Evolutionary conservation across 208 protist genomes (phyloP).

Genomic region (Trypanosoma melophagium): DNA sequence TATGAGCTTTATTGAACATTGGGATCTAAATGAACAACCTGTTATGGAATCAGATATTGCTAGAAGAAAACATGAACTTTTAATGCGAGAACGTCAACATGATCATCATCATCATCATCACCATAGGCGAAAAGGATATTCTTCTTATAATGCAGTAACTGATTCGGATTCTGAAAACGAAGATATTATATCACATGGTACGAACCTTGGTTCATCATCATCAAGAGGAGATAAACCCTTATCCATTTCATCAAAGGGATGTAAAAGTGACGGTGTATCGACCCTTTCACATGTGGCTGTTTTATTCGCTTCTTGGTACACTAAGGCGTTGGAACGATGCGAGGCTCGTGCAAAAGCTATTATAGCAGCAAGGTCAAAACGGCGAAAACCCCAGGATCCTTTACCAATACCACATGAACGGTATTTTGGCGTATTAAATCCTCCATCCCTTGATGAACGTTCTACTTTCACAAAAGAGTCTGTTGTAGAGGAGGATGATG

Average conservation of each 20-base stretch:
- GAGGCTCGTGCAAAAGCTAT: constrained; percentile 10
- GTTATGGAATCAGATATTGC: constrained; percentile 51
- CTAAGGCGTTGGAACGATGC: constrained; percentile 31
- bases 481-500: constrained; percentile 88
- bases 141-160: background rate
- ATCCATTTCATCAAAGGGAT: background rate
- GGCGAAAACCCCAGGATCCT: constrained; percentile 4
- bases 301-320: constrained; percentile 58
- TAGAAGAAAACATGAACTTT: constrained; percentile 32
- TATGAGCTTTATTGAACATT: constrained; percentile 65
- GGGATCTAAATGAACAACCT: constrained; percentile 56
- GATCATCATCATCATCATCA: background rate
- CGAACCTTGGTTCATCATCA: background rate
- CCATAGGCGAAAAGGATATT: background rate
- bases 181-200: background rate
- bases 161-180: constrained; percentile 23
- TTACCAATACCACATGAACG: constrained; percentile 66
- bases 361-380: constrained; percentile 2
- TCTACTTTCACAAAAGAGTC: constrained; percentile 89
- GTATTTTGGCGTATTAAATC: constrained; percentile 70
- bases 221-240: background rate
- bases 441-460: constrained; percentile 64
- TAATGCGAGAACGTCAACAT: constrained; percentile 21
- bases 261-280: constrained; percentile 18
- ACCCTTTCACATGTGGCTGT: constrained; percentile 14